Evolutionary conservation across 345 rosid species (phyloP).

Genomic region (Populus euphratica): DNA sequence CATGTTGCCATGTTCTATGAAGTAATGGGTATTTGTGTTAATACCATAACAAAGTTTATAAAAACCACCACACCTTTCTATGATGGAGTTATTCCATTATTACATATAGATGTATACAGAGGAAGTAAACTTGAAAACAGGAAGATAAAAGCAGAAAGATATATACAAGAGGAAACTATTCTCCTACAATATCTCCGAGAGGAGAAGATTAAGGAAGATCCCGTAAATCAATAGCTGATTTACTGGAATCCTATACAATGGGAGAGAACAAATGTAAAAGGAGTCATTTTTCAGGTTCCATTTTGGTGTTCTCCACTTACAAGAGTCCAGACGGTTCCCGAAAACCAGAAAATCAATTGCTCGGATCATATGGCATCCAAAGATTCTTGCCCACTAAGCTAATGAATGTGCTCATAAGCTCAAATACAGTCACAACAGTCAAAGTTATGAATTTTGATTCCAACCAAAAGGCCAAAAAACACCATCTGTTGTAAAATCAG

Average conservation of each 20-base stretch:
- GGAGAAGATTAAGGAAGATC: no score
- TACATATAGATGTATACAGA: no score
- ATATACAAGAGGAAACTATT: no score
- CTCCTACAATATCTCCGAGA: no score
- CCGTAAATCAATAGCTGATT: no score
- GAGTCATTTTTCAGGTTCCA: neutral
- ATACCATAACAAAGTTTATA: no score
- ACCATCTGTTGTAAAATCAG: conserved; percentile 58
- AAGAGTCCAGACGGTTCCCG: neutral
- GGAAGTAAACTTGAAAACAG: no score
- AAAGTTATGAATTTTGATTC: conserved; percentile 74
- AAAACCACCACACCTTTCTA: no score
- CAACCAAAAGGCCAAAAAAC: conserved; percentile 75
- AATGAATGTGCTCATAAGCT: neutral
- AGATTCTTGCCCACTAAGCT: neutral
- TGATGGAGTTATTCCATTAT: no score
- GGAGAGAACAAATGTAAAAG: neutral
- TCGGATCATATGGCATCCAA: neutral
- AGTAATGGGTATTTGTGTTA: neutral
- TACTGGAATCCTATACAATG: no score
- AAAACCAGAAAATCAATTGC: neutral
- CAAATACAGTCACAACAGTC: conserved; percentile 25
- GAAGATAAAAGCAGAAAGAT: no score
- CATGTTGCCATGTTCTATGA: neutral
- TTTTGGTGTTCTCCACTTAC: neutral